Evolutionary conservation across 148 eudicot genomes (phyloP).

Genomic region (Silene latifolia): DNA sequence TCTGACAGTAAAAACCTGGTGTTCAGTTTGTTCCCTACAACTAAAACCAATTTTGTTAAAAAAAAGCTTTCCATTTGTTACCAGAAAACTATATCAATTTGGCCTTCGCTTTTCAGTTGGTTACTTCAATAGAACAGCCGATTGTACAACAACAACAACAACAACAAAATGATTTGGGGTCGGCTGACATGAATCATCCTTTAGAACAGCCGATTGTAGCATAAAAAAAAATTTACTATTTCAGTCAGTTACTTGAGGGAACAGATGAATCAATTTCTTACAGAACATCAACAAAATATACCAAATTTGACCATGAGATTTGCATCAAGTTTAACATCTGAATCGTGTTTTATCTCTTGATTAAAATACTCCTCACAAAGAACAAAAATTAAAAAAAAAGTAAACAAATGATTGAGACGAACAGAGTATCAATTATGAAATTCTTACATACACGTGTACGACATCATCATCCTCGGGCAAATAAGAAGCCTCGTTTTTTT

Average conservation of each 20-base stretch:
- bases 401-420: too few species aligned
- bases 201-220: neutral
- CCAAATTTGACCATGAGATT: too few species aligned
- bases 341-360: neutral
- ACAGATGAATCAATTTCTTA: neutral
- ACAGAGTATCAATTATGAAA: too few species aligned
- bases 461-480: too few species aligned
- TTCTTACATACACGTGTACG: too few species aligned
- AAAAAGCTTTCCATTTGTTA: neutral
- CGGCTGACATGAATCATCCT: too few species aligned
- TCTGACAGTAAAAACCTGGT: neutral
- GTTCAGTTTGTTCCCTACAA: too few species aligned
- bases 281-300: neutral
- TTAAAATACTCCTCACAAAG: too few species aligned
- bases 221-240: neutral
- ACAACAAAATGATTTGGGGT: too few species aligned
- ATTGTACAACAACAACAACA: too few species aligned
- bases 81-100: neutral
- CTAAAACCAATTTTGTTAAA: neutral
- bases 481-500: too few species aligned
- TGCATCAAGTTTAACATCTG: neutral
- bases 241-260: neutral
- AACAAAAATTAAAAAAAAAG: too few species aligned
- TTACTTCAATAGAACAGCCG: neutral
- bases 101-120: neutral